Evolutionary conservation across 2,329 filamentous ascomycete genomes (phyloP).

Genomic region (Cercospora janseana): DNA sequence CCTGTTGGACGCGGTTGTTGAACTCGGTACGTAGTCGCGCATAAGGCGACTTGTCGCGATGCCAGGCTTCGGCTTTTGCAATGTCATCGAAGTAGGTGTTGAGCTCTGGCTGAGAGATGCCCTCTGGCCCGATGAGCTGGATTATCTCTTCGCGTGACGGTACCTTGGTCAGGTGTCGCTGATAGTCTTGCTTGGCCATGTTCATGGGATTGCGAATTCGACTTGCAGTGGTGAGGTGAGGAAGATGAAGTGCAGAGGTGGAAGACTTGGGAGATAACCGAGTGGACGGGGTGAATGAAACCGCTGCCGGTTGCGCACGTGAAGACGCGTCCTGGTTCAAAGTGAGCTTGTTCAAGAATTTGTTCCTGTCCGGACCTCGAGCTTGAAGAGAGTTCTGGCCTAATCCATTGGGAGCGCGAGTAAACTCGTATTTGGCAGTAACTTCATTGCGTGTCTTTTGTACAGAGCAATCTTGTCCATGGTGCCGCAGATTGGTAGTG

Average conservation of each 20-base stretch:
- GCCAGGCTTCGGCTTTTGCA: background rate
- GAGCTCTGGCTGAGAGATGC: background rate
- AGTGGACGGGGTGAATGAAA: background rate
- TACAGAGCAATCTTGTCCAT: too few relatives aligned
- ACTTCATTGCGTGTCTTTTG: too few relatives aligned
- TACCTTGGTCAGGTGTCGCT: background rate
- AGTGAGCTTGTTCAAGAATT: conserved; percentile 4
- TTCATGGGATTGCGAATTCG: too few relatives aligned
- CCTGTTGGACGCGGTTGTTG: background rate
- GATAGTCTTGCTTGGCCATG: background rate
- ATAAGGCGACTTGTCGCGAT: background rate
- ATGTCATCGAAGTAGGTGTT: conserved; percentile 4
- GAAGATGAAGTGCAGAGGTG: background rate
- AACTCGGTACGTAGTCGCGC: conserved; percentile 1
- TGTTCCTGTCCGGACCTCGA: background rate
- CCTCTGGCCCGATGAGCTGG: background rate
- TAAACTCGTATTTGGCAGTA: background rate
- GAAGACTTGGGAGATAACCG: background rate
- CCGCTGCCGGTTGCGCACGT: background rate
- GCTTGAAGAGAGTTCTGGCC: background rate
- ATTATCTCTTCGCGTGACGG: background rate
- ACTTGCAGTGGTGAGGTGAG: too few relatives aligned
- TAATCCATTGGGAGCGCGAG: background rate
- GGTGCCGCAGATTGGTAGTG: too few relatives aligned
- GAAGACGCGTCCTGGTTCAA: background rate